Conservation (phyloP, 2,329 filamentous ascomycete species). For the Dryadomyces quercivorus region DNA sequence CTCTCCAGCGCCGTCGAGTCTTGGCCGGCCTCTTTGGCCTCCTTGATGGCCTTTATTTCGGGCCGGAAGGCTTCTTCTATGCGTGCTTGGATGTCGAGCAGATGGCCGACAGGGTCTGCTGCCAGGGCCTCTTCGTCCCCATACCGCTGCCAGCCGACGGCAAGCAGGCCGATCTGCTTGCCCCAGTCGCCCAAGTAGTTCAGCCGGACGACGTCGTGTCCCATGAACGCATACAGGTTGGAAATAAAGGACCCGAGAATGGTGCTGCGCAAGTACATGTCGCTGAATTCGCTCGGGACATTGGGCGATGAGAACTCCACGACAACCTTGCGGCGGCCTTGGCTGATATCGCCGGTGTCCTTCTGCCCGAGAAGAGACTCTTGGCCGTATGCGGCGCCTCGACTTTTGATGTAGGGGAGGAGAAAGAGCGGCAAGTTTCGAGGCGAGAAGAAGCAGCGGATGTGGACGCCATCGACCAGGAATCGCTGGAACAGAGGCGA, state of each 20-base stretch:
- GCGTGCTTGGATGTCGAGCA: conserved; percentile 61
- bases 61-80: conserved; percentile 51
- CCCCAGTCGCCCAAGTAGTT: conserved; percentile 77
- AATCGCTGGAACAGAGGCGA: conserved; percentile 32
- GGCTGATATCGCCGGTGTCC: conserved; percentile 27
- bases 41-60: conserved; percentile 48
- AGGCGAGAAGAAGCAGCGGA: conserved; percentile 56
- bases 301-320: conserved; percentile 68
- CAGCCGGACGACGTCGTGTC: conserved; percentile 59
- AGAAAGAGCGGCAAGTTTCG: conserved; percentile 41
- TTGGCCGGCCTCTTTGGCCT: conserved; percentile 32
- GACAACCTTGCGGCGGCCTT: conserved; percentile 37
- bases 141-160: conserved; percentile 55
- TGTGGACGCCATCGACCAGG: conserved; percentile 41
- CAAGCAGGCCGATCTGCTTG: conserved; percentile 56
- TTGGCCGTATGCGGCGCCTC: conserved; percentile 44
- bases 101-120: conserved; percentile 60
- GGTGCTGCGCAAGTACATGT: conserved; percentile 62
- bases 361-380: conserved; percentile 46
- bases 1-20: conserved; percentile 31
- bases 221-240: conserved; percentile 55
- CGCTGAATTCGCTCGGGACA: conserved; percentile 63
- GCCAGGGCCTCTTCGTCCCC: conserved; percentile 43
- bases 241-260: conserved; percentile 64
- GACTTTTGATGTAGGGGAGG: conserved; percentile 45